A percentile compares a stretch with the other conserved stretches of the same genome.
Conservation (phyloP, 306 rosid species). For the Heteromeles arbutifolia region DNA sequence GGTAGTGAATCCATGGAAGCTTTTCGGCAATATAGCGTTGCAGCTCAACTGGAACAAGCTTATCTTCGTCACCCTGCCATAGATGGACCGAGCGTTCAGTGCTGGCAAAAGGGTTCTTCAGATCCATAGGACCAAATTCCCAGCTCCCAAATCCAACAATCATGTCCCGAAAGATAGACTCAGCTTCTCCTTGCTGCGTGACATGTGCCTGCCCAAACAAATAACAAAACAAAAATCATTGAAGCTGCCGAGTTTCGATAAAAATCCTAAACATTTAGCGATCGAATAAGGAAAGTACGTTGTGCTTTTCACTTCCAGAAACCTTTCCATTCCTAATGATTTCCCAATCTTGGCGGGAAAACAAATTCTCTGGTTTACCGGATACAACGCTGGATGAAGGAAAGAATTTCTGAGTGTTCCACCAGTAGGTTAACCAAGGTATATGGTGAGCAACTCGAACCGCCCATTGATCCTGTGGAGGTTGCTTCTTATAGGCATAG, state of each 20-base stretch:
- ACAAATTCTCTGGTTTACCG: conserved; percentile 11
- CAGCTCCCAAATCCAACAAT: conserved; percentile 53
- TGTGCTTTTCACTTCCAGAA: neutral
- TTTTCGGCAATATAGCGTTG: conserved; percentile 40
- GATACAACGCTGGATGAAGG: conserved; percentile 31
- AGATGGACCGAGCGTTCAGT: conserved; percentile 41
- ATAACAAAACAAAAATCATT: neutral
- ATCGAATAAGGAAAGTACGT: conserved; percentile 16
- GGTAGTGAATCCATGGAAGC: conserved; percentile 68
- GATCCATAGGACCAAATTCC: conserved; percentile 51
- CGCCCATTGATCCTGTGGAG: conserved; percentile 38
- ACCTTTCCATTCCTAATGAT: neutral
- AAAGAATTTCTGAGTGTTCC: conserved; percentile 51
- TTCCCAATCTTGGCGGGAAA: conserved; percentile 36
- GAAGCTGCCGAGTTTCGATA: neutral
- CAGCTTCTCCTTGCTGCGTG: conserved; percentile 45
- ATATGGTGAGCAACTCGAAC: conserved; percentile 40
- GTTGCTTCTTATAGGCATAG: conserved; percentile 32
- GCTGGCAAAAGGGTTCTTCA: conserved; percentile 47
- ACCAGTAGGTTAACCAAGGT: conserved; percentile 49
- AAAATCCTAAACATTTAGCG: neutral
- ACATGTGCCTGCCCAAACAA: conserved; percentile 20
- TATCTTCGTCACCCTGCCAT: conserved; percentile 71
- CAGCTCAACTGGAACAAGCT: conserved; percentile 26
- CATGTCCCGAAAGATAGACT: conserved; percentile 44